Evolutionary conservation across 1,139 yeast species (phyloP), one percentile per base, ranked within the genome.

Genomic region (Blastobotrys apis): DNA sequence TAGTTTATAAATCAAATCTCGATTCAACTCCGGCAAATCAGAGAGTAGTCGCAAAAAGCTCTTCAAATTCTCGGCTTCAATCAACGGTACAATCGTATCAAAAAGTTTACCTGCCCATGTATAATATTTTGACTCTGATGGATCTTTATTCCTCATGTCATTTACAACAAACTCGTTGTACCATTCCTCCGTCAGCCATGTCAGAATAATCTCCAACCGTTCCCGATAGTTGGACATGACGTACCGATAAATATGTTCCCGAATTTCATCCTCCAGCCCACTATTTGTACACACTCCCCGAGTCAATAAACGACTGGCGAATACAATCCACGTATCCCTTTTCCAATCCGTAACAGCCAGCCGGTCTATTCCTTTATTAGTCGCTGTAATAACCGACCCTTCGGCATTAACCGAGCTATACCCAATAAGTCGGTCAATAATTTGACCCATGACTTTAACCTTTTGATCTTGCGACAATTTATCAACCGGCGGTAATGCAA

Each of bases 101-200:
- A 94, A 66, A 0, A 87, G 77, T 50, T 76, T 77, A 5, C 75
- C 73, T 0, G 94, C 77, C 85, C 95, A 88, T 47, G 72, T 69
- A 25, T 58, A 56, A 19, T 65, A 65, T 6, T 51, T 47, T 2
- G 60, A 53, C 8, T 49, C 52, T 15, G 54, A 47, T 10, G 30
- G 53, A 33, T 20, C 34, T 38, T 21, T 22, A 23, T 46, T 29
- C 23, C 50, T 37, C 33, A 44, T 44, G 4, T 45, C 49, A 4
- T 19, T 23, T 2, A 39, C 51, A 1, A 77, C 78, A 51, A 67
- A 67, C 53, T 84, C 94, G 37, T 80, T 75, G 62, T 80, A 90
- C 95, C 97, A 94, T 63, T 94, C 98, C 64, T 92, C 98, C 57
- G 85, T 90, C 44, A 94, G 69, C 99, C 99, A 94, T 50, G 84